These are phyloP conservation scores for Pseudozyma pruni DNA, from an alignment of 1,284 basidiomycete genomes.

Conservation along the genomic window DNA sequence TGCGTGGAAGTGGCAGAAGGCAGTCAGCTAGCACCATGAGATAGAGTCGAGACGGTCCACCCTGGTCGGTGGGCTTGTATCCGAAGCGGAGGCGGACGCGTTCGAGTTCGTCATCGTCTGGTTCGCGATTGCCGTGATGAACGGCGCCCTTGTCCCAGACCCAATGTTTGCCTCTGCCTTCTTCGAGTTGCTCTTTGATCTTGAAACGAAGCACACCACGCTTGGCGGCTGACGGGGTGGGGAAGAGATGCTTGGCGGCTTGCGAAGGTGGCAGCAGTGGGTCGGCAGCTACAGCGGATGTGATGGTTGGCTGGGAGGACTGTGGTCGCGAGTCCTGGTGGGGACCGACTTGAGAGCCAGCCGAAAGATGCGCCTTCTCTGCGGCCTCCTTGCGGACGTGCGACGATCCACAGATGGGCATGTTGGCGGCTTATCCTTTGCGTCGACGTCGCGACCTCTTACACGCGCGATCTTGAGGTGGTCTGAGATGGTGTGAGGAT, in stretches of 20 bases:
- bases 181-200: conserved; percentile 62
- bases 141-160: conserved; percentile 64
- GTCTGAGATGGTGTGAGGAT: not conserved
- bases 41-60: conserved; percentile 60
- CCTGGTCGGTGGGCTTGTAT: conserved; percentile 52
- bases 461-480: not conserved
- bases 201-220: conserved; percentile 56
- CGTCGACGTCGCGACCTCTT: not conserved
- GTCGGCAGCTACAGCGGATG: conserved; percentile 61
- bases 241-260: conserved; percentile 57
- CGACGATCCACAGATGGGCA: conserved; percentile 46
- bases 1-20: conserved; percentile 53
- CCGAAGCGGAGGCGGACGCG: conserved; percentile 52
- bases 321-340: conserved; percentile 40
- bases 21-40: conserved; percentile 65
- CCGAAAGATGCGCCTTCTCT: conserved; percentile 43
- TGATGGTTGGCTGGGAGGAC: conserved; percentile 56
- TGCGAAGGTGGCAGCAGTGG: conserved; percentile 48
- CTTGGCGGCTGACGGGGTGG: conserved; percentile 49
- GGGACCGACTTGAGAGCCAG: conserved; percentile 35
- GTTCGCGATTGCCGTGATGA: conserved; percentile 52
- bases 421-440: conserved; percentile 1
- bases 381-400: conserved; percentile 25
- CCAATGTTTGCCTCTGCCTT: conserved; percentile 61
- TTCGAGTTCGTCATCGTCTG: conserved; percentile 61